Base-by-base conservation (phyloP, 352 stramenopile species). In the Globisporangium nagaii region DNA sequence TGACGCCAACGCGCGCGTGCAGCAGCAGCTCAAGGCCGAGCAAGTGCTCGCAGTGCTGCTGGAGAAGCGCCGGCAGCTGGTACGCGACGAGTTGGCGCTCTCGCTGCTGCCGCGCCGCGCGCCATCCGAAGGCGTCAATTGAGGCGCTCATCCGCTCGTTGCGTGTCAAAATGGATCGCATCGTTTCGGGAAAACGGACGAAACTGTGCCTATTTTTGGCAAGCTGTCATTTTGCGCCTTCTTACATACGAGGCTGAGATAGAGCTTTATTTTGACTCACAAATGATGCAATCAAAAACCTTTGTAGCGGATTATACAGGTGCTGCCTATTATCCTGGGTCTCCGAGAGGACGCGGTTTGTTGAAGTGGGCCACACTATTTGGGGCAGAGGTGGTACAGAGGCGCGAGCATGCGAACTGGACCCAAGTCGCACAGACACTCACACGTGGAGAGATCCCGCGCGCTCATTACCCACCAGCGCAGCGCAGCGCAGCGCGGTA, bases 41-140 rank as follows among this genome's bases (percentile, higher is more conserved):
- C 63, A 65, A 15, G 13, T 61, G 25, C 45, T 70, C 27, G 59
- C 27, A 2, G 44, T 62, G 37, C 27, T 68, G 43, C 55, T 63
- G 9, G 42, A 67, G 25, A 68, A 68, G 54, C 63, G 63, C 39
- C 53, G 51, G 40, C 59, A 68, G 41, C 39, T 70, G 11, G 37
- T 61, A 22, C 49, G 59, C 31, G 63, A 70, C 27, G 59, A 67
- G 32, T 55, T 70, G 15, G 53, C 35, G 27, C 20, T 63, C 4
- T 13, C 28, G 28, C 35, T 70, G 25, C 44, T 70, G 39, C 62
- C 62, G 11, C 39, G 22, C 9, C 42, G 58, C 8, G 20, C 37
- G 10, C 7, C 11, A 10, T 19, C 19, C 2, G 8, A 9, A n/a
- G n/a, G 6, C n/a, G n/a, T 6, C 10, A 28, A n/a, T 19, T 27